A percentile compares a stretch with the other conserved stretches of the same genome.
Evolutionary conservation across 345 rosid genomes (phyloP).

Genomic region (Eucalyptus pauciflora): DNA sequence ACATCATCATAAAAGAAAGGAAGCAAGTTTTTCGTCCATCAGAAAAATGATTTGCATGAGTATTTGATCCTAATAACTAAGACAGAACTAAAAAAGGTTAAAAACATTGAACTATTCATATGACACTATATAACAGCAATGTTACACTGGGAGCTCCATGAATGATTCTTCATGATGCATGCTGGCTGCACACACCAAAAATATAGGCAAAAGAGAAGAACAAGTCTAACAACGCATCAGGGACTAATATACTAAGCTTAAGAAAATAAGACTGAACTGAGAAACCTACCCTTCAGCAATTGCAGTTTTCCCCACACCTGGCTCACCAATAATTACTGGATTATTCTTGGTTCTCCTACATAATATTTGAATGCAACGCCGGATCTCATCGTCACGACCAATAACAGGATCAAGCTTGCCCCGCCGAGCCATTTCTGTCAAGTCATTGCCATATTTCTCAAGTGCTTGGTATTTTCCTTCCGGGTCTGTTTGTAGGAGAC

Average conservation of each 20-base stretch:
- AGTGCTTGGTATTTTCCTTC: constrained; percentile 84
- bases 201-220: neutral
- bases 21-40: neutral
- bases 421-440: constrained; percentile 90
- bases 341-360: constrained; percentile 94
- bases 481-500: constrained; percentile 60
- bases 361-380: constrained; percentile 86
- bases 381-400: constrained; percentile 91
- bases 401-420: constrained; percentile 98
- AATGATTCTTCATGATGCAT: neutral
- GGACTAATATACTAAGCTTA: neutral
- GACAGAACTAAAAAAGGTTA: neutral
- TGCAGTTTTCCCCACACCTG: constrained; percentile 98
- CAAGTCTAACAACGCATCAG: neutral
- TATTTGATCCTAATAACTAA: neutral
- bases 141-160: neutral
- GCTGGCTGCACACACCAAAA: neutral
- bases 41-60: neutral
- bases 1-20: neutral
- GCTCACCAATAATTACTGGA: constrained; percentile 95
- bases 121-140: neutral
- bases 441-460: constrained; percentile 86
- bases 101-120: neutral
- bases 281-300: constrained; percentile 72
- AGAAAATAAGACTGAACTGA: neutral